phyloP scores from a whole-genome alignment of 257 asterid species.

The Knoxia roxburghii region DNA sequence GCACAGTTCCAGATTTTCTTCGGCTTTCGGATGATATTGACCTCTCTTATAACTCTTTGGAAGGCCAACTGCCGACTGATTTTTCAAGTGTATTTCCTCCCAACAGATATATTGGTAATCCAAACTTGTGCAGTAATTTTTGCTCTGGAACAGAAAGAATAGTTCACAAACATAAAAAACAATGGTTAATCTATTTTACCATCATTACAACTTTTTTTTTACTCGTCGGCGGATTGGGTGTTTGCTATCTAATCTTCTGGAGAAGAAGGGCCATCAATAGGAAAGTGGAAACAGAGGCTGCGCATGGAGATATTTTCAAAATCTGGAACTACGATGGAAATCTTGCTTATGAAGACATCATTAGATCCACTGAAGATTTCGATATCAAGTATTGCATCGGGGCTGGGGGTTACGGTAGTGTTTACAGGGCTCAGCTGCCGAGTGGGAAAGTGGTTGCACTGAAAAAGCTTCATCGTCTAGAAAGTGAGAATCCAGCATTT shows the following conservation, averaged over 20 bases:
- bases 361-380: constrained; percentile 1
- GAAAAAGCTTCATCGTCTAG: too few species aligned
- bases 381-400: constrained; percentile 7
- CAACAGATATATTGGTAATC: background rate
- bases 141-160: background rate
- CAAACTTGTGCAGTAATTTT: background rate
- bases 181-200: background rate
- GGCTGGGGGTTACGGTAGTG: constrained; percentile 1
- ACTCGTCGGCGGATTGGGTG: too few species aligned
- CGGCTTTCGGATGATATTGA: background rate
- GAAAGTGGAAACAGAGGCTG: background rate
- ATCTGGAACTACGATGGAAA: constrained; percentile 4
- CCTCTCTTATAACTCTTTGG: background rate
- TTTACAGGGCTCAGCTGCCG: too few species aligned
- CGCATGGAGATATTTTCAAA: background rate
- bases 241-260: background rate
- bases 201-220: too few species aligned
- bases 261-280: background rate
- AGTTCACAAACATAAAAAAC: background rate
- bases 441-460: too few species aligned
- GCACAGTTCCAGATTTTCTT: background rate
- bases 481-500: too few species aligned
- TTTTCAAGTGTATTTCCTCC: background rate
- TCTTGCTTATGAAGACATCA: constrained; percentile 4
- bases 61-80: background rate